phyloP scores from a whole-genome alignment of 352 stramenopile species.

The Peronospora tabacina region DNA sequence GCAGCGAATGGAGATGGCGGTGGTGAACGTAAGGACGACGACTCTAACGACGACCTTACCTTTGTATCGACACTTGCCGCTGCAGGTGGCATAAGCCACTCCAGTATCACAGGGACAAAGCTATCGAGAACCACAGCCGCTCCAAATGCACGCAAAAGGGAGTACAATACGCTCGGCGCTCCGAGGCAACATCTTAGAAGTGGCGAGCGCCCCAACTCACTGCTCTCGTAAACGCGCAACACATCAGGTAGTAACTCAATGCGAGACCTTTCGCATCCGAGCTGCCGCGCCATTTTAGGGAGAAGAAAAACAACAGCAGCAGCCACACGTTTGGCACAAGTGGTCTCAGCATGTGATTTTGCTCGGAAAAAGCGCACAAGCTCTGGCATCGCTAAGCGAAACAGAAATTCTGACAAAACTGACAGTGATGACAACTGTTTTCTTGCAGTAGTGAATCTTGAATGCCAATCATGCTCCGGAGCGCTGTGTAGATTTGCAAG shows the following conservation, averaged over 20 bases:
- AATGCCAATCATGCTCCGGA: constrained; percentile 30
- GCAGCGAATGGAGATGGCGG: constrained; percentile 33
- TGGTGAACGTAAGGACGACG: constrained; percentile 11
- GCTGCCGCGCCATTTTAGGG: constrained; percentile 31
- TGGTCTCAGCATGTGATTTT: constrained; percentile 31
- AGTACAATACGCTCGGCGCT: constrained; percentile 42
- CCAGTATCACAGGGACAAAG: constrained; percentile 55
- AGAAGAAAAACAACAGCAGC: constrained; percentile 60
- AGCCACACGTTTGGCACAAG: constrained; percentile 36
- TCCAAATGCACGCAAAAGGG: constrained; percentile 43
- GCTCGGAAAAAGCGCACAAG: constrained; percentile 49
- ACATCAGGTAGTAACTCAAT: constrained; percentile 39
- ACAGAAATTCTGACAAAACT: constrained; percentile 35
- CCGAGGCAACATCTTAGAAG: constrained; percentile 33
- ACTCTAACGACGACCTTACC: constrained; percentile 17
- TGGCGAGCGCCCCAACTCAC: constrained; percentile 26
- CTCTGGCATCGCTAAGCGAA: constrained; percentile 44
- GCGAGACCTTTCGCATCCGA: constrained; percentile 30
- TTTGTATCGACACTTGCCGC: constrained; percentile 6
- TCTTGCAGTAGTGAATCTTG: constrained; percentile 31
- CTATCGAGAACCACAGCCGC: constrained; percentile 33
- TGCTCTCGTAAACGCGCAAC: constrained; percentile 51
- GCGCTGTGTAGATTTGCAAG: constrained; percentile 30
- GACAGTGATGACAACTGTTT: constrained; percentile 32
- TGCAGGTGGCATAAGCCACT: constrained; percentile 46